These are phyloP conservation scores for Saccharomycopsis synnaedendra DNA, from an alignment of 805 yeast genomes.

Conservation along the genomic window DNA sequence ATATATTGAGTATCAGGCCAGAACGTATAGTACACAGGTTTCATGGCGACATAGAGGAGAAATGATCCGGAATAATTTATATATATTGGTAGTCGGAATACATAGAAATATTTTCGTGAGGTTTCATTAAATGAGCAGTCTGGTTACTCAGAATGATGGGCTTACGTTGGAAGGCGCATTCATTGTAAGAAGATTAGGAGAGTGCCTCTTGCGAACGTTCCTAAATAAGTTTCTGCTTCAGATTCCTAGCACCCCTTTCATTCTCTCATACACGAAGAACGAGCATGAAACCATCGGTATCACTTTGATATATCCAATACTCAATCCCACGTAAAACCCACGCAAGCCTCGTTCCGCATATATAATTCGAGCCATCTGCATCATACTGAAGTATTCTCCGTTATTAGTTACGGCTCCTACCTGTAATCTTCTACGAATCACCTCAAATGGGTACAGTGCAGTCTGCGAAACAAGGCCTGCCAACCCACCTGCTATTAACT, in stretches of 20 bases:
- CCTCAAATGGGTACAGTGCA: slow-evolving; percentile 95
- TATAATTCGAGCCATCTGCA: slow-evolving; percentile 45
- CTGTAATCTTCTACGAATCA: slow-evolving; percentile 88
- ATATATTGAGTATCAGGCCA: too few species aligned
- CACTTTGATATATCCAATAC: slow-evolving; percentile 91
- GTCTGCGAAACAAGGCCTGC: slow-evolving; percentile 95
- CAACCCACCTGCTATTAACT: slow-evolving; percentile 85
- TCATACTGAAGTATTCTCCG: slow-evolving; percentile 45
- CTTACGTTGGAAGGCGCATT: too few species aligned
- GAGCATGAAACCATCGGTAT: slow-evolving; percentile 97
- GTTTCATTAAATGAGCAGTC: too few species aligned
- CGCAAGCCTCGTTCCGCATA: slow-evolving; percentile 64
- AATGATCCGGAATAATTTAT: too few species aligned
- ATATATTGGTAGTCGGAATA: too few species aligned
- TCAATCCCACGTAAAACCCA: slow-evolving; percentile 90
- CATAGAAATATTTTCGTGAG: too few species aligned
- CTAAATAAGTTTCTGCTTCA: slow-evolving; percentile 19
- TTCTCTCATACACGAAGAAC: slow-evolving; percentile 85
- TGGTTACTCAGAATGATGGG: too few species aligned
- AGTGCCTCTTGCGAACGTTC: too few species aligned
- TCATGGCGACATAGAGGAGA: too few species aligned
- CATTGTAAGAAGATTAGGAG: too few species aligned
- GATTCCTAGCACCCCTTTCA: slow-evolving; percentile 61
- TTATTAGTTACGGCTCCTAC: slow-evolving; percentile 68
- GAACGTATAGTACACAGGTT: too few species aligned